Evolutionary conservation across 2,329 filamentous ascomycete species (phyloP), one percentile per base, ranked within the genome.

Genomic region (Rosellinia necatrix): DNA sequence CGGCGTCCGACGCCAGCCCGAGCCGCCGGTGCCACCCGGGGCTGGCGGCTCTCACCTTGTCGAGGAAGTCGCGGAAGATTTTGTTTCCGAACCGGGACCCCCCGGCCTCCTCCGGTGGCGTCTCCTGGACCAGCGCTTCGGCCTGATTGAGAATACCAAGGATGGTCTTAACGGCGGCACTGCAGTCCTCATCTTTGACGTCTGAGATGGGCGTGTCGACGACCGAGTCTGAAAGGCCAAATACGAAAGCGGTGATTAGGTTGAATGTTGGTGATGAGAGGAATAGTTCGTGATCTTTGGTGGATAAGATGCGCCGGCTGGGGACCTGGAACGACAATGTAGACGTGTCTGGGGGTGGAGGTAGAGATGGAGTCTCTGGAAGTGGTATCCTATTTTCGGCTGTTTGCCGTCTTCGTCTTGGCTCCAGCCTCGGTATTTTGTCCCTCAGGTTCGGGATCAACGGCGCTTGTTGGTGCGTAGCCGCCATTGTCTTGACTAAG

Each of bases 41-140:
- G 49, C 79, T 77, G 60, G 80, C 81, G 19, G 80, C 79, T 63
- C 81, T 81, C 15, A 89, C 76, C 41, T 84, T 82, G 70, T 91
- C 89, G 53, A 97, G 81, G 67, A 96, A 92, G 55, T 83, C 81
- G 46, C 91, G 85, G 75, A 99, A 99, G 2, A 89, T 85, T 64
- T 92, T 92, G 75, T 99, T 99, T 42, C 94, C 96, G 72, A 99
- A 99, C 22, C 94, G 84, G 7, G 92, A 96, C 41, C 92, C 92
- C 25, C 86, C 88, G 42, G 92, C 90, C 61, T 97, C 92, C 64
- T 93, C 82, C 0, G 94, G 88, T 1, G 94, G 94, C 49, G 88
- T 87, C 48, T 81, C 76, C 12, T 80, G 75, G 4, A 96, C 80
- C 1, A 93, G 78, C 4, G 77, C 72, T 49, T 91, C 86, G 7